Base-by-base conservation (phyloP, 176 grass and related monocot species). In the Rhynchospora breviuscula region DNA sequence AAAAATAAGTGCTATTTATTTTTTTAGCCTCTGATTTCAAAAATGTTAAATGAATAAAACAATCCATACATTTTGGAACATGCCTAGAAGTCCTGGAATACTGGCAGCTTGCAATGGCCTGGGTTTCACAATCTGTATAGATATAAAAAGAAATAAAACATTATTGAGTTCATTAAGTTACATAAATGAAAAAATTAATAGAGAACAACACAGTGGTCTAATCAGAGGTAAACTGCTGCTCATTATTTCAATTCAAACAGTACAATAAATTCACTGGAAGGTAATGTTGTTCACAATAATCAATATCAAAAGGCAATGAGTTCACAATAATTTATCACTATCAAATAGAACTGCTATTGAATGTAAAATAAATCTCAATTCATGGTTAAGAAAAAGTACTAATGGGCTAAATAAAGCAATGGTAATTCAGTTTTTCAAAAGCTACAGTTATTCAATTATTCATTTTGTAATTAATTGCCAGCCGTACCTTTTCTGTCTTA, bases 51-150 rank as follows among this genome's bases (percentile, higher is more conserved):
- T 5, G 1, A 71, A 51, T 78, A 84, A 61, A 33, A 59, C 17
- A 67, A 22, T 47, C 54, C 2, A 59, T 94, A 99, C 97, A 15
- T 99, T 99, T 80, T 99, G 97, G 78, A 99, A 99, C 75, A 94
- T 96, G 40, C 93, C 97, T 48, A 96, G 89, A 63, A 99, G 90
- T 64, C 97, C 97, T 19, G 97, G 97, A 81, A 99, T 89, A 85
- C 93, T 99, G 80, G 97, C 97, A 84, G 93, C 93, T 78, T 99
- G 97, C 84, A 99, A 83, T 67, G 93, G 88, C 84, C 93, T 99
- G 19, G 93, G 93, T 85, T 92, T 99, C 83, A 96, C 93, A 13
- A 87, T 87, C 97, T 99, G 81, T 8, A 61, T 72, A 83, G 18
- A 80, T 46, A 79, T 29, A 29, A 40, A 62, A 6, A 63, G n/a